Conservation (phyloP, 139 green algal genomes). For the Chlorella sp. region DNA sequence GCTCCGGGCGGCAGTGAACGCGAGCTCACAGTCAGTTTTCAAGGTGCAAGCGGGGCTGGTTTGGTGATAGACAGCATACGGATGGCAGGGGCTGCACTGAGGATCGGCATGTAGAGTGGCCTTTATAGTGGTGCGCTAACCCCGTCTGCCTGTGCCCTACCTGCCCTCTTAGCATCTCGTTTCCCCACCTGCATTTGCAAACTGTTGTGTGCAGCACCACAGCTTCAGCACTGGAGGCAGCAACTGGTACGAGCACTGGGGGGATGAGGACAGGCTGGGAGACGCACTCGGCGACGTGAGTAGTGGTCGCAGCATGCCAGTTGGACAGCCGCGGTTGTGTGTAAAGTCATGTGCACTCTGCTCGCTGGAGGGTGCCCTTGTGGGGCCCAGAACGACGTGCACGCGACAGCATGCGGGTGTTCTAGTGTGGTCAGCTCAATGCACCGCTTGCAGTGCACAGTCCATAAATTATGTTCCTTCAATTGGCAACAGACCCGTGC, state of each 20-base stretch:
- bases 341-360: too few relatives aligned
- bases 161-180: not conserved
- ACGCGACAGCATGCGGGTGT: not conserved
- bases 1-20: too few relatives aligned
- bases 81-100: too few relatives aligned
- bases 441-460: not conserved
- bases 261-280: slow-evolving; percentile 37
- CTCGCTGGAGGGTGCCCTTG: too few relatives aligned
- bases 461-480: not conserved
- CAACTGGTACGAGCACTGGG: slow-evolving; percentile 71
- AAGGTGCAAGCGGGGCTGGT: too few relatives aligned
- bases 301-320: too few relatives aligned
- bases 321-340: too few relatives aligned
- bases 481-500: not conserved
- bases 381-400: too few relatives aligned
- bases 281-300: slow-evolving; percentile 31
- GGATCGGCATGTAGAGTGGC: too few relatives aligned
- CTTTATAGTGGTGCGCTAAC: too few relatives aligned
- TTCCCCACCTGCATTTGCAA: not conserved
- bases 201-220: slow-evolving; percentile 19
- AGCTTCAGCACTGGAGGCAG: slow-evolving; percentile 47
- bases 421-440: not conserved
- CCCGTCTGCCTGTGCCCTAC: not conserved
- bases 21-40: too few relatives aligned
- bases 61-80: too few relatives aligned